phyloP scores from a whole-genome alignment of 176 grass and related monocot genomes.

The Olyra latifolia region DNA sequence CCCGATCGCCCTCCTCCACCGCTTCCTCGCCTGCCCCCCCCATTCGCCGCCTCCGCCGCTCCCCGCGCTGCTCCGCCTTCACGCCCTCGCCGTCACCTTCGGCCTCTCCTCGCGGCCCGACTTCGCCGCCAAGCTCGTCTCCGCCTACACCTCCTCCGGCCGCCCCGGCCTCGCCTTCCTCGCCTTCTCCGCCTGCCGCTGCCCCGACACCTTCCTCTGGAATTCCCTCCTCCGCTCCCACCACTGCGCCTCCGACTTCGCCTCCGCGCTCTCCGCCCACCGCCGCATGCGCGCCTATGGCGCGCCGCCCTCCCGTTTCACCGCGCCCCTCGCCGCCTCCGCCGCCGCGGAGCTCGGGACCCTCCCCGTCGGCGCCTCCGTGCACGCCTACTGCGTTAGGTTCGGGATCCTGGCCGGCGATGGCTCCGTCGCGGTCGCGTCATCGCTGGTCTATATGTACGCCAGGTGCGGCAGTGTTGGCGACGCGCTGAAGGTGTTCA shows the following conservation, averaged over 20 bases:
- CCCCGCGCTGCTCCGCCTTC: constrained; percentile 41
- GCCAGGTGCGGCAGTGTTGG: constrained; percentile 37
- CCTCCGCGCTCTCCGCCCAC: constrained; percentile 36
- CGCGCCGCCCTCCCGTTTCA: constrained; percentile 51
- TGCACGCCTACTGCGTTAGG: constrained; percentile 56
- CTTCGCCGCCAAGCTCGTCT: constrained; percentile 70
- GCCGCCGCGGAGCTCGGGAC: constrained; percentile 56
- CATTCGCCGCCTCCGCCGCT: constrained; percentile 4
- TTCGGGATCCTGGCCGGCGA: constrained; percentile 49
- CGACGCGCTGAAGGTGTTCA: constrained; percentile 54
- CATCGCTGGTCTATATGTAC: constrained; percentile 74
- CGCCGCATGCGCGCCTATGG: constrained; percentile 48
- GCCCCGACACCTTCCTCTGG: constrained; percentile 71
- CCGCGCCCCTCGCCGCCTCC: constrained; percentile 57
- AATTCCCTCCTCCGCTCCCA: constrained; percentile 63
- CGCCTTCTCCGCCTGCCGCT: constrained; percentile 39
- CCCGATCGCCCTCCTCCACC: constrained; percentile 21
- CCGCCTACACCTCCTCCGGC: constrained; percentile 50
- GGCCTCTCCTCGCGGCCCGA: constrained; percentile 55
- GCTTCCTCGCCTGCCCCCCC: constrained; percentile 41
- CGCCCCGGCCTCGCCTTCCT: constrained; percentile 42
- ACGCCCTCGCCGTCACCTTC: constrained; percentile 51
- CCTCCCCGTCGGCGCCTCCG: constrained; percentile 40
- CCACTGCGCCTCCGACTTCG: constrained; percentile 42
- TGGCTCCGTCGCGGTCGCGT: constrained; percentile 51